phyloP scores from a whole-genome alignment of 108 stramenopile species.

The Pseudonitzschia pungens region DNA sequence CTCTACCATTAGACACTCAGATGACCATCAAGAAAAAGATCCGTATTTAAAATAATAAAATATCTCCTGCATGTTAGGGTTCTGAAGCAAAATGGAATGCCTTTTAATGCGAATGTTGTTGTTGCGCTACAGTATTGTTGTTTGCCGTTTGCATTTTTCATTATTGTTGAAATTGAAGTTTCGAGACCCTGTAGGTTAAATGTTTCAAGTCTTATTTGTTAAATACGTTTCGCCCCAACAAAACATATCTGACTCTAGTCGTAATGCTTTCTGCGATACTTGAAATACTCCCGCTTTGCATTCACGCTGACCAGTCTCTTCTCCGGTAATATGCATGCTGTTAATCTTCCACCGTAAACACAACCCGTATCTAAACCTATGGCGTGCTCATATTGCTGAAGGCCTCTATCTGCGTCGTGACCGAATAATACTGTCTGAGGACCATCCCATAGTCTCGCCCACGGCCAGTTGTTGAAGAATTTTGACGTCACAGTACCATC shows the following conservation, averaged over 20 bases:
- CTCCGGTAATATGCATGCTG: slow-evolving; percentile 93
- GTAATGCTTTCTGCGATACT: slow-evolving; percentile 86
- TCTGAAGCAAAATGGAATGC: too few species aligned
- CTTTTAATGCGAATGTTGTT: too few species aligned
- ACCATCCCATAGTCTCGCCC: slow-evolving; percentile 92
- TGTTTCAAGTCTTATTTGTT: too few species aligned
- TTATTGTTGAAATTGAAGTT: too few species aligned
- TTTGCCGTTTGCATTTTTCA: too few species aligned
- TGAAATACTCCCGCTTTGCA: slow-evolving; percentile 80
- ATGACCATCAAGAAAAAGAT: too few species aligned
- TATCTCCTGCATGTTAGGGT: too few species aligned
- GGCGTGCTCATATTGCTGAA: slow-evolving; percentile 91
- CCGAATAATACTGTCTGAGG: slow-evolving; percentile 93
- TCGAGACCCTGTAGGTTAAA: too few species aligned
- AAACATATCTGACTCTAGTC: slow-evolving; percentile 38
- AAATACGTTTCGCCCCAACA: neutral
- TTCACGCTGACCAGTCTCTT: slow-evolving; percentile 80
- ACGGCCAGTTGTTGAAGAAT: slow-evolving; percentile 91
- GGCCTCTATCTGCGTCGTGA: slow-evolving; percentile 92
- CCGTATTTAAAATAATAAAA: too few species aligned
- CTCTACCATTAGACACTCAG: too few species aligned
- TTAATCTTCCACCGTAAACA: slow-evolving; percentile 92
- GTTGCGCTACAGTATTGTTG: too few species aligned
- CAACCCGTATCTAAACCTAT: slow-evolving; percentile 94
- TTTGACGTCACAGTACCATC: slow-evolving; percentile 92